Evolutionary conservation across 495 filamentous ascomycete species (phyloP).

Genomic region (Talaromyces wortmannii): DNA sequence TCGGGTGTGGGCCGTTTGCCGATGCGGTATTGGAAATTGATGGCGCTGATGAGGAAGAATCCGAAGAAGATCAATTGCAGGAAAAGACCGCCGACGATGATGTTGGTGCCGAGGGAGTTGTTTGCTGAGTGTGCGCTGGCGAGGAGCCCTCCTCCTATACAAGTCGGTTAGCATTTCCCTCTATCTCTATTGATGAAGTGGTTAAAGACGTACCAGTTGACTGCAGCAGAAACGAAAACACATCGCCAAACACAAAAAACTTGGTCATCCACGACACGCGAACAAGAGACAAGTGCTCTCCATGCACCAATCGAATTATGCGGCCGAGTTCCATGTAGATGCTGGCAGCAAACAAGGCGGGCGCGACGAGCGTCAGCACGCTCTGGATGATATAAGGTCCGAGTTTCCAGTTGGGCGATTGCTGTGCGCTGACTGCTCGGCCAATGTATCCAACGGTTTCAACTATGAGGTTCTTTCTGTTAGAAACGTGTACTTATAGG

Average conservation of each 20-base stretch:
- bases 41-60: constrained; percentile 38
- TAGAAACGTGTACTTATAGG: background rate
- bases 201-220: constrained; percentile 37
- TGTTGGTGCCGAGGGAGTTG: constrained; percentile 11
- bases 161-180: background rate
- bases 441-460: constrained; percentile 53
- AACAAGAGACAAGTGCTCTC: constrained; percentile 23
- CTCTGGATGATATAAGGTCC: constrained; percentile 28
- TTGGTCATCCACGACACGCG: constrained; percentile 21
- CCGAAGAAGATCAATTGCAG: constrained; percentile 48
- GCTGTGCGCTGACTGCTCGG: constrained; percentile 29
- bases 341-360: constrained; percentile 42
- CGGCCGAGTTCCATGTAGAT: constrained; percentile 54
- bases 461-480: constrained; percentile 21
- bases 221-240: constrained; percentile 24
- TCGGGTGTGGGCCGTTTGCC: constrained; percentile 11
- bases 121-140: constrained; percentile 2
- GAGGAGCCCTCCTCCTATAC: constrained; percentile 24
- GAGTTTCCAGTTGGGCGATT: constrained; percentile 14
- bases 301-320: constrained; percentile 35
- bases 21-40: constrained; percentile 33
- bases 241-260: constrained; percentile 30
- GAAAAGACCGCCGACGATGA: constrained; percentile 39
- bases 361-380: constrained; percentile 19
- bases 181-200: background rate